These are phyloP conservation scores for Coemansia sp. DNA, from an alignment of 192 early-diverging fungal species.

Conservation along the genomic window DNA sequence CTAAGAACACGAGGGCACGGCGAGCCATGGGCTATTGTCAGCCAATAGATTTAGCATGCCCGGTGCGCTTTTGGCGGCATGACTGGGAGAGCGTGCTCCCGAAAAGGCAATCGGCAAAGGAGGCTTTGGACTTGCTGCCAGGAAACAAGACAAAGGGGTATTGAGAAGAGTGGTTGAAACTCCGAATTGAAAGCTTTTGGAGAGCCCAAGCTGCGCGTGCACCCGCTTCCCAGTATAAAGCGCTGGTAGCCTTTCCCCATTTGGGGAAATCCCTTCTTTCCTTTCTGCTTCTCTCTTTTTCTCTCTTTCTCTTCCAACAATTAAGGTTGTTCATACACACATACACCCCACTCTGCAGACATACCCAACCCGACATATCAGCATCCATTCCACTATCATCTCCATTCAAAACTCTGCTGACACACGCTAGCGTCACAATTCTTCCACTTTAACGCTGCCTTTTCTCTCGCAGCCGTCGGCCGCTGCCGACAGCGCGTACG, in stretches of 20 bases:
- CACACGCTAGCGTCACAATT: neutral
- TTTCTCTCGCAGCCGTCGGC: neutral
- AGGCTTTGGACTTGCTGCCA: neutral
- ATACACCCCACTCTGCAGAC: neutral
- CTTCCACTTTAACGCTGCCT: neutral
- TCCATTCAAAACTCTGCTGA: neutral
- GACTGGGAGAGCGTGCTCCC: neutral
- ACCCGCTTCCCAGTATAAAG: neutral
- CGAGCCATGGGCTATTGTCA: neutral
- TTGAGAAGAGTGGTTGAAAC: neutral
- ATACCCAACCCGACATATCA: neutral
- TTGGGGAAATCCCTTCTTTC: neutral
- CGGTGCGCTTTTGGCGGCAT: neutral
- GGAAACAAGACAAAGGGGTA: neutral
- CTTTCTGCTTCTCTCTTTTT: neutral
- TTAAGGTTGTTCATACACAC: neutral
- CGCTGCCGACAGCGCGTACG: neutral
- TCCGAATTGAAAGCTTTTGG: neutral
- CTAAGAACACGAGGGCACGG: neutral
- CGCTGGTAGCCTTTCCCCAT: neutral
- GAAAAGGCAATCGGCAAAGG: neutral
- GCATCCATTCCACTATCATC: neutral
- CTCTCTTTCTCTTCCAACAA: neutral
- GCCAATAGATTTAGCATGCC: neutral
- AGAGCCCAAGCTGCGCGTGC: neutral